Percentiles rank a stretch among this genome's conserved stretches.
Evolutionary conservation across 257 asterid genomes (phyloP).

Genomic region (Ligustrum vulgare): DNA sequence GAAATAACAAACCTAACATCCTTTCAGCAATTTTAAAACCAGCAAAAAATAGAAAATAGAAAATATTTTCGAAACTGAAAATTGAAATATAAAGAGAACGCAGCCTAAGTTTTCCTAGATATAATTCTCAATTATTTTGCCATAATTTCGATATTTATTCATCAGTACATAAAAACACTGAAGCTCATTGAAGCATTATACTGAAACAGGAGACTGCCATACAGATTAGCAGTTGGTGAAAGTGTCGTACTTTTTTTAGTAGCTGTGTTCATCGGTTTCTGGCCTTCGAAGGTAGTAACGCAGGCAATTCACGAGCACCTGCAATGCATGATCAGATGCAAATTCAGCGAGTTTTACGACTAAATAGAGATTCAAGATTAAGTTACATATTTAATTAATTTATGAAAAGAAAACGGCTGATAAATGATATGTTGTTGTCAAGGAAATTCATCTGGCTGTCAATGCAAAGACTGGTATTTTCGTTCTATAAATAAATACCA

Average conservation of each 20-base stretch:
- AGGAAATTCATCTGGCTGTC: not conserved
- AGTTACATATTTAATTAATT: not conserved
- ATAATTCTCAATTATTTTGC: not conserved
- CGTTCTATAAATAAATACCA: not conserved
- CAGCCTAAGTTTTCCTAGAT: not conserved
- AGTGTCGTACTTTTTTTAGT: slow-evolving; percentile 39
- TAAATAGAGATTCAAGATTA: not conserved
- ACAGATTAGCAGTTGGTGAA: slow-evolving; percentile 1
- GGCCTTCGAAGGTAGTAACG: slow-evolving; percentile 91
- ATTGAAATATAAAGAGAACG: no score
- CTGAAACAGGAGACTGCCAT: slow-evolving; percentile 12
- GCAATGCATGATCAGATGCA: slow-evolving; percentile 44
- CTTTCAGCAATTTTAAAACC: no score
- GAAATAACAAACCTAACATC: no score
- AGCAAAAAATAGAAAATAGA: no score
- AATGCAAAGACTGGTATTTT: not conserved
- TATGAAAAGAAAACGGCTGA: not conserved
- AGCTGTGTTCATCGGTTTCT: slow-evolving; percentile 85
- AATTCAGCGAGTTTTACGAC: not conserved
- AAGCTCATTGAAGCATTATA: not conserved
- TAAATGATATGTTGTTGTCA: not conserved
- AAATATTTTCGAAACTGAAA: no score
- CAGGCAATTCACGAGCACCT: slow-evolving; percentile 90
- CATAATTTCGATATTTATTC: not conserved
- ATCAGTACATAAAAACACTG: not conserved